Base-by-base conservation (phyloP, 345 rosid species). In the Eucalyptus viminalis region DNA sequence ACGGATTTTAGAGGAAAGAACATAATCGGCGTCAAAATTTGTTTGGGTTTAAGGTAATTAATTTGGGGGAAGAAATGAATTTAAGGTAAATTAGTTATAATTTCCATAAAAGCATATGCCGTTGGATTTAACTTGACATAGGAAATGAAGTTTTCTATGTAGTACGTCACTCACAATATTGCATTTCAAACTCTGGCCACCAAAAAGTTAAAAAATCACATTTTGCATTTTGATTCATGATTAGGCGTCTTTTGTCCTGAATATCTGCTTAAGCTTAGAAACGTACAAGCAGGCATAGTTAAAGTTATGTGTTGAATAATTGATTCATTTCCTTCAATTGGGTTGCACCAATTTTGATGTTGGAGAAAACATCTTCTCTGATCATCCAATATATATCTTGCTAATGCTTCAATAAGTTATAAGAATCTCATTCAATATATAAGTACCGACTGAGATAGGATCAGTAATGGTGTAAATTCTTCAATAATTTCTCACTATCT, bases 221-320 rank as follows among this genome's bases (percentile, higher is more conserved):
- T 25, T 11, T 60, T 60, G 67, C 29, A 60, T 60, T 27, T 1
- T 29, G 69, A 62, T 29, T 62, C 17, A 0, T 27, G 69, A 27
- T 62, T 13, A 4, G 3, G 1, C 15, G 1, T 6, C 1, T 58
- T 58, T 58, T 58, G n/a, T 58, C n/a, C 65, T 14, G 5, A 58
- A 58, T 58, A 0, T 60, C 69, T 29, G 0, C 8, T 56, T 9
- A 24, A 1, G 0, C 13, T 56, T 13, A 9, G 13, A 56, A 56
- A 56, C 6, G 29, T n/a, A n/a, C 25, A 22, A 22, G 62, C 13
- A 9, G 62, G 62, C 62, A 24, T 9, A 3, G 29, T 56, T 56
- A 22, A 56, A 24, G 31, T 60, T 25, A 11, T 12, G 67, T 60
- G 67, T 25, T 24, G 67, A 60, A 11, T 60, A 11, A 11, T 60